A percentile compares a stretch with the other conserved stretches of the same genome.
Conservation (phyloP, 805 yeast genomes). For the Cyberlindnera amylophila region DNA sequence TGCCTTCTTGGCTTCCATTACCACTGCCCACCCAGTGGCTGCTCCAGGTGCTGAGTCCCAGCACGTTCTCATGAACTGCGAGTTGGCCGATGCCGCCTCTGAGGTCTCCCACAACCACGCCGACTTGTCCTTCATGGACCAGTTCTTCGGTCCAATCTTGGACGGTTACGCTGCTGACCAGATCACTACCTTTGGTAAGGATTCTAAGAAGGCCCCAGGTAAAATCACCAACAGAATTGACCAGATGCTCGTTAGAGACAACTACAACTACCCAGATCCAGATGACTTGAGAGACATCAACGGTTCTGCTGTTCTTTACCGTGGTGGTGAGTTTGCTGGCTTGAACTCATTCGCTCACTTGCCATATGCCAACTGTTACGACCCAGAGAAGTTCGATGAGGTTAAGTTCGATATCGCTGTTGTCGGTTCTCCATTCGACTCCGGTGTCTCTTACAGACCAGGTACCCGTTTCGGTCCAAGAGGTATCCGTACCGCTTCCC, state of each 20-base stretch:
- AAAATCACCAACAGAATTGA: constrained; percentile 30
- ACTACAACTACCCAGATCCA: constrained; percentile 33
- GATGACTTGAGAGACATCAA: constrained; percentile 38
- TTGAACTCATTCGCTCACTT: constrained; percentile 53
- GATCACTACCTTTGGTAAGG: constrained; percentile 21
- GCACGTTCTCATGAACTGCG: constrained; percentile 25
- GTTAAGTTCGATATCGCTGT: constrained; percentile 34
- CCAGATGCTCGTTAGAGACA: constrained; percentile 30
- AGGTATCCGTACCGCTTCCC: constrained; percentile 43
- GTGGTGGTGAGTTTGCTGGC: constrained; percentile 48
- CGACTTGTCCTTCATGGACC: constrained; percentile 32
- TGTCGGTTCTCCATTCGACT: constrained; percentile 54
- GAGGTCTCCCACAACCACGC: constrained; percentile 11
- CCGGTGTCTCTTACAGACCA: constrained; percentile 48
- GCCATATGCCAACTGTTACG: constrained; percentile 44
- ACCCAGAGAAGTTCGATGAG: constrained; percentile 33
- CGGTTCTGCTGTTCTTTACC: constrained; percentile 36
- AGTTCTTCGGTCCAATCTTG: constrained; percentile 33
- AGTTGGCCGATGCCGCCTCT: constrained; percentile 11
- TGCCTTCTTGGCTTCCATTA: constrained; percentile 9
- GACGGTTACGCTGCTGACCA: constrained; percentile 27
- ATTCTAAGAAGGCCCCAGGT: constrained; percentile 27
- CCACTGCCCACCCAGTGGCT: constrained; percentile 23
- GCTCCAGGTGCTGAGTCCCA: constrained; percentile 19
- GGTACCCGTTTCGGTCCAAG: constrained; percentile 53